Conservation (phyloP, 2,329 filamentous ascomycete genomes). For the Ceratocystis cacaofunesta region DNA sequence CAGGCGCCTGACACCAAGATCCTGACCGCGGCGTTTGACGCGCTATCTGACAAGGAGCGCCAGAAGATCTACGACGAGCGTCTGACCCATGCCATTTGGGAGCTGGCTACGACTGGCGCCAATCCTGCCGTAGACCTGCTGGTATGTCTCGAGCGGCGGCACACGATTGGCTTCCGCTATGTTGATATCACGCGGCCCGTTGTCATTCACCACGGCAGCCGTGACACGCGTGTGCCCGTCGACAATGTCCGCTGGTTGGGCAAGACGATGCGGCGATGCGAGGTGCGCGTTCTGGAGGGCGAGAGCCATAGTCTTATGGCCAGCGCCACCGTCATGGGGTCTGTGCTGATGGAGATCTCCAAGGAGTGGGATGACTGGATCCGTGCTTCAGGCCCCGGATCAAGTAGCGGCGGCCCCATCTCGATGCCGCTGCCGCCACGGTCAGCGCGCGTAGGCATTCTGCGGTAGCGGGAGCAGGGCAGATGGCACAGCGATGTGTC, state of each 20-base stretch:
- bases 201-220: conserved; percentile 84
- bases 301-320: conserved; percentile 96
- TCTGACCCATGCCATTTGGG: conserved; percentile 88
- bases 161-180: conserved; percentile 89
- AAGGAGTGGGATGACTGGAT: conserved; percentile 88
- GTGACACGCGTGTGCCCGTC: conserved; percentile 80
- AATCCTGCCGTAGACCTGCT: conserved; percentile 90
- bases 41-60: conserved; percentile 54
- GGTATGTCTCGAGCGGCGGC: conserved; percentile 78
- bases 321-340: conserved; percentile 80
- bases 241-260: conserved; percentile 93
- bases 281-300: conserved; percentile 76
- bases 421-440: neutral
- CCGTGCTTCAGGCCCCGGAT: conserved; percentile 35
- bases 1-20: conserved; percentile 21
- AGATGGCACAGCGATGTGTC: neutral
- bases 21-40: conserved; percentile 41
- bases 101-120: conserved; percentile 73
- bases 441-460: neutral
- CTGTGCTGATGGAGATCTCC: conserved; percentile 85
- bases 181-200: conserved; percentile 86
- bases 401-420: neutral
- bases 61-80: conserved; percentile 66
- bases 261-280: conserved; percentile 83
- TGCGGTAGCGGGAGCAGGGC: neutral